phyloP scores from a whole-genome alignment of 192 early-diverging fungal species.

The Backusella circina region DNA sequence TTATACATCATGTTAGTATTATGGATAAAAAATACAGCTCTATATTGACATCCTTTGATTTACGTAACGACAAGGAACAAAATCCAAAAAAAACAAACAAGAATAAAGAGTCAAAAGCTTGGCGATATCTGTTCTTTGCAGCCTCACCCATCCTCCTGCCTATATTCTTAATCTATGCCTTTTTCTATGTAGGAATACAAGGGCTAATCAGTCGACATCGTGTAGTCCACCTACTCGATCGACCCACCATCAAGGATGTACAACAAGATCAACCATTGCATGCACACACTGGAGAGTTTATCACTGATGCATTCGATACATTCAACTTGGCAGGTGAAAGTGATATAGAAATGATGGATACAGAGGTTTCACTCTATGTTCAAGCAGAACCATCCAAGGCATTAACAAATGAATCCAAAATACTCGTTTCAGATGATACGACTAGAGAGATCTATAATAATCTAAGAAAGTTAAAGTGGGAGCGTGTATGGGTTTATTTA shows the following conservation, averaged over 20 bases:
- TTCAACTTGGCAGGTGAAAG: background rate
- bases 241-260: background rate
- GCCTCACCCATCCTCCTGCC: background rate
- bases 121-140: background rate
- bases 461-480: conserved; percentile 41
- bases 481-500: conserved; percentile 42
- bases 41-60: background rate
- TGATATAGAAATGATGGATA: background rate
- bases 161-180: background rate
- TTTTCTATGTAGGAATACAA: conserved; percentile 37
- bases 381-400: background rate
- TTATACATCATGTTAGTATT: background rate
- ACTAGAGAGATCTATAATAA: conserved; percentile 25
- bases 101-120: background rate
- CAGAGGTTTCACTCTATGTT: background rate
- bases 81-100: background rate
- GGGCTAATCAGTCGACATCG: conserved; percentile 35
- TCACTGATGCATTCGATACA: background rate
- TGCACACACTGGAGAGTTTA: background rate
- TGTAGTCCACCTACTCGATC: background rate
- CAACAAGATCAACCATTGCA: background rate
- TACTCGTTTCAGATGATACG: background rate
- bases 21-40: background rate
- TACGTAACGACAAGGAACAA: background rate
- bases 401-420: background rate